These are phyloP conservation scores for Claviceps sp. DNA, from an alignment of 2,329 filamentous ascomycete species.

Conservation along the genomic window DNA sequence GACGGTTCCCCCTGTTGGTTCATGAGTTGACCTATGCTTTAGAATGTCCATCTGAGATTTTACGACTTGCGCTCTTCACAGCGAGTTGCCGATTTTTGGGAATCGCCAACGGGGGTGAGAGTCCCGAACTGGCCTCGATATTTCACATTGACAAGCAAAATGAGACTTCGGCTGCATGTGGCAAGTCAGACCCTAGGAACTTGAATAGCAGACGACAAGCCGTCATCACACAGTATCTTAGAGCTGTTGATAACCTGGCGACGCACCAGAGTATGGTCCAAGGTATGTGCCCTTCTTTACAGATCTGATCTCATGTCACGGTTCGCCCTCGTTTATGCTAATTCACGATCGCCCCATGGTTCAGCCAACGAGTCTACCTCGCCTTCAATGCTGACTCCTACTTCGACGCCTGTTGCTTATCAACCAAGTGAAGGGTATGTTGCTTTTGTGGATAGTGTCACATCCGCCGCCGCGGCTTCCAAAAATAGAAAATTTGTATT, in stretches of 20 bases:
- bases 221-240: neutral
- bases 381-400: neutral
- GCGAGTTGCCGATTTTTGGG: constrained; percentile 16
- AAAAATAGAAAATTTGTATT: neutral
- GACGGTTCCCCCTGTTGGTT: constrained; percentile 16
- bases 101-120: neutral
- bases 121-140: neutral
- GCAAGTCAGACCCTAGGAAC: neutral
- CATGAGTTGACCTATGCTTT: constrained; percentile 13
- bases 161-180: neutral
- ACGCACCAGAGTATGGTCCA: neutral
- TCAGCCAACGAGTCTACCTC: neutral
- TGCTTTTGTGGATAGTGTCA: neutral
- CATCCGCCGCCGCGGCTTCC: neutral
- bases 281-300: neutral
- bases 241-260: neutral
- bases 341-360: neutral
- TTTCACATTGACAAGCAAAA: neutral
- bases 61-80: constrained; percentile 17
- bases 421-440: neutral
- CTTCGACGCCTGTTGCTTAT: neutral
- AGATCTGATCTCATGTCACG: neutral
- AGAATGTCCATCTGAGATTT: constrained; percentile 13
- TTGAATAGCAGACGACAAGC: neutral
- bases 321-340: neutral